Evolutionary conservation across 768 basidiomycete species (phyloP).

Genomic region (Mycena floridula): DNA sequence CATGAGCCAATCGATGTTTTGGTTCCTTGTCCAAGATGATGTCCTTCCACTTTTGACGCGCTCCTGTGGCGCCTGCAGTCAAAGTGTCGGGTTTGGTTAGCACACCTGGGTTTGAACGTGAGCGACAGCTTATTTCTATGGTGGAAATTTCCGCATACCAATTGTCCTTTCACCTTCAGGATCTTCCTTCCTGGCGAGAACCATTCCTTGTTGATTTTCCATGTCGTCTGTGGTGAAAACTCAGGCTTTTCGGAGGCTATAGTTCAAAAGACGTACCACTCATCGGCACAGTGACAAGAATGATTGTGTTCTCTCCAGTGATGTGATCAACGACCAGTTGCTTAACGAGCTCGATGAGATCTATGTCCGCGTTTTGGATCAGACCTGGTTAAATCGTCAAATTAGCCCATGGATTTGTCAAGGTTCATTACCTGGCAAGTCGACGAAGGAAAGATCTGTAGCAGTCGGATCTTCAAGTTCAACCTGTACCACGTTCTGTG

Average conservation of each 20-base stretch:
- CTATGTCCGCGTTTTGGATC: conserved; percentile 29
- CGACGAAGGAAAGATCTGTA: conserved; percentile 14
- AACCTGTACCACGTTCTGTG: conserved; percentile 10
- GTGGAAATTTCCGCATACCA: conserved; percentile 18
- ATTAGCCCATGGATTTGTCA: not conserved
- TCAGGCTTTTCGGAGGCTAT: not conserved
- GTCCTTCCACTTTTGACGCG: conserved; percentile 40
- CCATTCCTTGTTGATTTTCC: conserved; percentile 37
- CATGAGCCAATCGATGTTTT: conserved; percentile 40
- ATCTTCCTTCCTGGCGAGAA: conserved; percentile 30
- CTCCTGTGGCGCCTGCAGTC: conserved; percentile 30
- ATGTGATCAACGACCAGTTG: conserved; percentile 31
- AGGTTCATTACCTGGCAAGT: conserved; percentile 10
- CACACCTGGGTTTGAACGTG: not conserved
- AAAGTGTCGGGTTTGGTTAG: conserved; percentile 49
- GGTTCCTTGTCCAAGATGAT: conserved; percentile 38
- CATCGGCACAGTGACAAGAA: conserved; percentile 38
- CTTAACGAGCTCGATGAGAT: conserved; percentile 27
- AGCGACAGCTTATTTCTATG: conserved; percentile 1
- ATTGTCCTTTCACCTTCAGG: conserved; percentile 33
- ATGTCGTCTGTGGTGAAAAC: conserved; percentile 37
- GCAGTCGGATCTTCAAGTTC: conserved; percentile 8
- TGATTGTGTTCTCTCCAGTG: conserved; percentile 29
- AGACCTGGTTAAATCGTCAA: conserved; percentile 20
- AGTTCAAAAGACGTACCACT: conserved; percentile 22